phyloP scores from a whole-genome alignment of 352 stramenopile species.

The Phytophthora megakarya region DNA sequence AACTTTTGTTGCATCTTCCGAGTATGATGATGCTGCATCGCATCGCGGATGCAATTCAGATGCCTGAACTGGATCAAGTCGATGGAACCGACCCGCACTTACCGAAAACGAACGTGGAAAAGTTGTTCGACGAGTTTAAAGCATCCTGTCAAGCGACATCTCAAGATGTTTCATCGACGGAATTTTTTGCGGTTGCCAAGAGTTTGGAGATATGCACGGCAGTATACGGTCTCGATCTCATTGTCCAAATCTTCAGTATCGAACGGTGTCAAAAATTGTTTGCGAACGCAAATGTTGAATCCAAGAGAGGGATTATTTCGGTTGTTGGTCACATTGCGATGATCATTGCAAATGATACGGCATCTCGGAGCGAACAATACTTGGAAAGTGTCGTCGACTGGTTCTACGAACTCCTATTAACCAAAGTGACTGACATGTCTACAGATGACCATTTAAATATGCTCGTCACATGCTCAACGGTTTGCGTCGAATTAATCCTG shows the following conservation, averaged over 20 bases:
- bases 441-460: slow-evolving; percentile 22
- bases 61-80: slow-evolving; percentile 36
- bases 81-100: slow-evolving; percentile 7
- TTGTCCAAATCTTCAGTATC: slow-evolving; percentile 26
- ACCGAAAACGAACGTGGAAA: slow-evolving; percentile 11
- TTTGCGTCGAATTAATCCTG: slow-evolving; percentile 32
- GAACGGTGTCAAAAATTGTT: slow-evolving; percentile 31
- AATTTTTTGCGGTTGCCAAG: slow-evolving; percentile 33
- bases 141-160: neutral
- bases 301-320: slow-evolving; percentile 18
- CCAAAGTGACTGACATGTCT: neutral
- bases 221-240: slow-evolving; percentile 16
- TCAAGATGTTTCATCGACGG: neutral
- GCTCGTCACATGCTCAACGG: slow-evolving; percentile 14
- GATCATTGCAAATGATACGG: slow-evolving; percentile 1
- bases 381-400: slow-evolving; percentile 25
- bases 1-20: slow-evolving; percentile 43
- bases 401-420: slow-evolving; percentile 30
- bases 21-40: slow-evolving; percentile 40
- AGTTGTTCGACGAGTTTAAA: slow-evolving; percentile 7
- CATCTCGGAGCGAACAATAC: slow-evolving; percentile 14
- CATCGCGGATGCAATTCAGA: slow-evolving; percentile 38
- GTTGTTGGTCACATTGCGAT: slow-evolving; percentile 25
- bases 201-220: slow-evolving; percentile 33
- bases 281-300: neutral